Evolutionary conservation across 495 filamentous ascomycete genomes (phyloP).

Genomic region (Pyrenula aspistea): DNA sequence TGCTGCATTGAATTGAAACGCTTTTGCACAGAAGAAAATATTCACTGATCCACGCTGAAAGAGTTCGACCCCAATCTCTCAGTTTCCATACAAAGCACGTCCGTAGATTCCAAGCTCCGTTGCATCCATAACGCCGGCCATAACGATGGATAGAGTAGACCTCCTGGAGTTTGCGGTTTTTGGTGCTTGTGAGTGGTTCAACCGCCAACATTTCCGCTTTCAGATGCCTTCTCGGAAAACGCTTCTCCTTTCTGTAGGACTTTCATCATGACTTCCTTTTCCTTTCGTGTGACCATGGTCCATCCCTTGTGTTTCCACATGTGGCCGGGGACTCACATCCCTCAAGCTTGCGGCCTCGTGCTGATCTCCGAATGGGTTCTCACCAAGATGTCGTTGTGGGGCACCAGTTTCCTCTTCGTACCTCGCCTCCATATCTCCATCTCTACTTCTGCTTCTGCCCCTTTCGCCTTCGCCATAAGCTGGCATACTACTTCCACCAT

Average conservation of each 20-base stretch:
- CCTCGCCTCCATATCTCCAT: slow-evolving; percentile 23
- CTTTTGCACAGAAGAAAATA: too few species aligned
- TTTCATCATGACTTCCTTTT: slow-evolving; percentile 12
- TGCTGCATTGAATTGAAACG: too few species aligned
- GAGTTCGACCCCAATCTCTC: too few species aligned
- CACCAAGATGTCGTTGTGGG: slow-evolving; percentile 9
- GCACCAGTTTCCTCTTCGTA: slow-evolving; percentile 34
- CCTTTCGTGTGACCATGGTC: slow-evolving; percentile 11
- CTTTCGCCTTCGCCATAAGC: slow-evolving; percentile 14
- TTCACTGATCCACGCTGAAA: too few species aligned
- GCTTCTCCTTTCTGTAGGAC: slow-evolving; percentile 36
- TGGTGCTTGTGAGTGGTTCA: background rate
- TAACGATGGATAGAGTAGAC: background rate
- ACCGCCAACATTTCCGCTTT: background rate
- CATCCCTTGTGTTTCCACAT: slow-evolving; percentile 20
- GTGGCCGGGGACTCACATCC: slow-evolving; percentile 44
- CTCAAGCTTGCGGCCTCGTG: slow-evolving; percentile 43
- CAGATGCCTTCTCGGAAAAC: slow-evolving; percentile 36
- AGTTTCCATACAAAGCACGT: too few species aligned
- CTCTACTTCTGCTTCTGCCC: slow-evolving; percentile 22
- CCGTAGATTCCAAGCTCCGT: background rate
- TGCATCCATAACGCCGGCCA: background rate
- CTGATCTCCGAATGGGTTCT: slow-evolving; percentile 44
- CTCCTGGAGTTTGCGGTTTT: background rate
- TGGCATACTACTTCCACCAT: slow-evolving; percentile 8